phyloP scores from a whole-genome alignment of 2,329 filamentous ascomycete genomes.

The Fusarium incarnatum region DNA sequence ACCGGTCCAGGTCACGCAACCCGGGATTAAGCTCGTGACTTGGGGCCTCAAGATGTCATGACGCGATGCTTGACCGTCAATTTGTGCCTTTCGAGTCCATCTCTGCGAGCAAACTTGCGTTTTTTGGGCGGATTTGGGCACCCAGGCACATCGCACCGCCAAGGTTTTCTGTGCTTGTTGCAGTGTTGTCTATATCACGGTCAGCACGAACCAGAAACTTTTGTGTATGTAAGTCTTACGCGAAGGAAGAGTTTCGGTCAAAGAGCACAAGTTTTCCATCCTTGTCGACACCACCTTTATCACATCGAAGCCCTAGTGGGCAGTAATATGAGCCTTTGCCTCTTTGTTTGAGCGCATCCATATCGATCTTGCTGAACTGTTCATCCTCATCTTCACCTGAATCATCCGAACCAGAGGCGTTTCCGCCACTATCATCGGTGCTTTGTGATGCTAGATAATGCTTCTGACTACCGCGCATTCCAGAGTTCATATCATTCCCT shows the following conservation, averaged over 20 bases:
- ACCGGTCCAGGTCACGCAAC: slow-evolving; percentile 42
- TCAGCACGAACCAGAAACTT: slow-evolving; percentile 32
- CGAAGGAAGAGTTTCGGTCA: slow-evolving; percentile 57
- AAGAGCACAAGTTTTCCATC: slow-evolving; percentile 54
- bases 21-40: slow-evolving; percentile 23
- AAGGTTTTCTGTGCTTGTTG: slow-evolving; percentile 58
- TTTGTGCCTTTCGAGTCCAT: slow-evolving; percentile 57
- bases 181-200: slow-evolving; percentile 53
- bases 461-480: slow-evolving; percentile 39
- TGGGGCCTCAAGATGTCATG: slow-evolving; percentile 42
- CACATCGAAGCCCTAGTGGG: slow-evolving; percentile 51
- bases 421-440: slow-evolving; percentile 24
- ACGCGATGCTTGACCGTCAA: slow-evolving; percentile 55
- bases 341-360: slow-evolving; percentile 55
- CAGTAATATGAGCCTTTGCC: slow-evolving; percentile 56
- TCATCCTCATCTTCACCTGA: slow-evolving; percentile 51
- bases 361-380: slow-evolving; percentile 52
- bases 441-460: slow-evolving; percentile 40
- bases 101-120: slow-evolving; percentile 56
- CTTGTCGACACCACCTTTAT: slow-evolving; percentile 57
- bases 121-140: slow-evolving; percentile 58
- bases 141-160: slow-evolving; percentile 54
- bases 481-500: slow-evolving; percentile 39
- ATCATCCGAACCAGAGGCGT: slow-evolving; percentile 49
- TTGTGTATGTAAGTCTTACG: slow-evolving; percentile 45